Evolutionary conservation across 768 basidiomycete genomes (phyloP).

Genomic region (Rickenella mellea): DNA sequence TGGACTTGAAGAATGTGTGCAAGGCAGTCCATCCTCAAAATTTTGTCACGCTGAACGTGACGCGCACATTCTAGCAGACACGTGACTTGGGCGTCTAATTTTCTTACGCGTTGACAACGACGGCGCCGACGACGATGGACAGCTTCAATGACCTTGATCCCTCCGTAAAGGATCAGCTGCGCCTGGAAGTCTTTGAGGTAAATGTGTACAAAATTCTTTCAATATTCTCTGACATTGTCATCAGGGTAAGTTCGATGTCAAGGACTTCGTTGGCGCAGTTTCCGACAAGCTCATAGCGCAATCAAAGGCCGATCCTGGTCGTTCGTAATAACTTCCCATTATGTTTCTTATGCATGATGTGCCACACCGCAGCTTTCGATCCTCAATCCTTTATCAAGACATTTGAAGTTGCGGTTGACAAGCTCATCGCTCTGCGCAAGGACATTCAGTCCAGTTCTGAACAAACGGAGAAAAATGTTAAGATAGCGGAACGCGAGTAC

Average conservation of each 20-base stretch:
- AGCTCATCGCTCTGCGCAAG: conserved; percentile 75
- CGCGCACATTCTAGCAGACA: no score
- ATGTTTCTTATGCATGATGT: neutral
- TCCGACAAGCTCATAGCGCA: conserved; percentile 84
- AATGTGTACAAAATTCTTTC: neutral
- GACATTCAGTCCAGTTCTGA: conserved; percentile 88
- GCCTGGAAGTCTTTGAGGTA: conserved; percentile 31
- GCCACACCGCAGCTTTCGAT: conserved; percentile 61
- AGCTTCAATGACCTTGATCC: conserved; percentile 33
- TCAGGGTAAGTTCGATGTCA: conserved; percentile 85
- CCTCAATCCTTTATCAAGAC: conserved; percentile 88
- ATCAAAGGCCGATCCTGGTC: conserved; percentile 77
- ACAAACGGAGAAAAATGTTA: conserved; percentile 86
- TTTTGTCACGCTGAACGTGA: no score
- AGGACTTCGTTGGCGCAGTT: conserved; percentile 77
- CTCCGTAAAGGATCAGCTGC: conserved; percentile 30
- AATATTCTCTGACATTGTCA: neutral
- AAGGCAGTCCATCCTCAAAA: conserved; percentile 36
- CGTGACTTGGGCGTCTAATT: no score
- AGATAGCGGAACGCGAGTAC: conserved; percentile 85
- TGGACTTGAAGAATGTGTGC: conserved; percentile 61
- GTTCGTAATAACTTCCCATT: conserved; percentile 35
- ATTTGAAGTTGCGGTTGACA: conserved; percentile 87
- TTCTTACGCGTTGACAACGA: neutral
- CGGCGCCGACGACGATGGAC: neutral